Base-by-base conservation (phyloP, 345 rosid species). In the Salix arbutifolia region DNA sequence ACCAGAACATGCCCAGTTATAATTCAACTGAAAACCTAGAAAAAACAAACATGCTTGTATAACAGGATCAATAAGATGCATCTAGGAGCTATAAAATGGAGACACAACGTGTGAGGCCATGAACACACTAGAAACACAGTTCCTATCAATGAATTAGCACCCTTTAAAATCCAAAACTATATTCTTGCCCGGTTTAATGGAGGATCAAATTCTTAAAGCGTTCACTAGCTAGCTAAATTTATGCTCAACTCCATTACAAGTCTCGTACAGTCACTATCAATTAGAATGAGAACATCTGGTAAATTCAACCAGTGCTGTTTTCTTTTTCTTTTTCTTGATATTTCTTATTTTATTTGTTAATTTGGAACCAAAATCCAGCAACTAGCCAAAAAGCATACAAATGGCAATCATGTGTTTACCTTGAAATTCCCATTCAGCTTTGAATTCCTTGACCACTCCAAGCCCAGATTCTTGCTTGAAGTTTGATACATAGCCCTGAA, bases 401-500 rank as follows among this genome's bases (percentile, higher is more conserved):
- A 40, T 16, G 28, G 65, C 18, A 74, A 61, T 44, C 44, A 8
- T 18, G 16, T 5, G 37, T 58, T 65, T 83, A 95, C 98, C 94
- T 93, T 95, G 77, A 93, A 87, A 73, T 81, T 78, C n/a, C 92
- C 94, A 66, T 78, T 89, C 0, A 80, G 42, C 80, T 80, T 91
- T 16, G 96, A 82, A 84, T 84, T 90, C 81, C 86, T 89, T 4
- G 89, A 85, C 97, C 97, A 95, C 82, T 93, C 99, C 83, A 95
- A 75, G 70, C 88, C 98, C 70, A 95, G 38, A 1, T 74, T 74
- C 90, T 87, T 90, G 85, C 85, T 91, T 31, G 88, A 80, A 0
- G 93, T 90, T 84, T 90, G 98, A 85, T 95, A 95, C 26, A 91
- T 83, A 4, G 94, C 97, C 92, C 77, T 92, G 35, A 93, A 37